Conservation (phyloP, 2,329 filamentous ascomycete species). For the Calonectria leucothoes region DNA sequence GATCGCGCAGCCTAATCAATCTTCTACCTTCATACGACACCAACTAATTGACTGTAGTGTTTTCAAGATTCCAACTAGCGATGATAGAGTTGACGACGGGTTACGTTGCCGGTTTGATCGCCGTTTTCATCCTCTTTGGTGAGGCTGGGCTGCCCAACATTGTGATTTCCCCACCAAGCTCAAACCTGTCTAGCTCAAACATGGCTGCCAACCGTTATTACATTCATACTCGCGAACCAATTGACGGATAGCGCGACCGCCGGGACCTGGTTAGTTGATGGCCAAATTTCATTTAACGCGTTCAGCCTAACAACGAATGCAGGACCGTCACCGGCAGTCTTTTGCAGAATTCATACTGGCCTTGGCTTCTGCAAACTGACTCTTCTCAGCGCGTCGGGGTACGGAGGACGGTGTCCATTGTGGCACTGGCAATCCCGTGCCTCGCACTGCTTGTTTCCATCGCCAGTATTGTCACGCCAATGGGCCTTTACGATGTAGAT, state of each 20-base stretch:
- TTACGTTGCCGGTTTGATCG: slow-evolving; percentile 39
- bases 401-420: slow-evolving; percentile 33
- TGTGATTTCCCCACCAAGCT: not conserved
- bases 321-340: slow-evolving; percentile 35
- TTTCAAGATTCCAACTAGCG: not conserved
- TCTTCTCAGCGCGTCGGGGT: slow-evolving; percentile 46
- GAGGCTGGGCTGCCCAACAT: not conserved
- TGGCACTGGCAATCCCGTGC: slow-evolving; percentile 35
- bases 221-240: slow-evolving; percentile 49
- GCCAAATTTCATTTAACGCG: not conserved
- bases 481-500: slow-evolving; percentile 55
- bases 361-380: slow-evolving; percentile 53
- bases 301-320: not conserved
- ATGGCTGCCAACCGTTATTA: slow-evolving; percentile 48
- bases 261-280: slow-evolving; percentile 48
- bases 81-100: slow-evolving; percentile 37
- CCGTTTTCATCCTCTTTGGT: slow-evolving; percentile 35
- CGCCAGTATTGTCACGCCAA: slow-evolving; percentile 56
- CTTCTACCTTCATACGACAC: too few species aligned
- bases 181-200: slow-evolving; percentile 49
- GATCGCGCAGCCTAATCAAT: too few species aligned
- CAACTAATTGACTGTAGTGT: not conserved
- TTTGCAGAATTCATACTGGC: slow-evolving; percentile 56
- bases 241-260: slow-evolving; percentile 50
- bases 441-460: slow-evolving; percentile 49